Conservation (phyloP, 2,329 filamentous ascomycete species). For the Phoma sp. region DNA sequence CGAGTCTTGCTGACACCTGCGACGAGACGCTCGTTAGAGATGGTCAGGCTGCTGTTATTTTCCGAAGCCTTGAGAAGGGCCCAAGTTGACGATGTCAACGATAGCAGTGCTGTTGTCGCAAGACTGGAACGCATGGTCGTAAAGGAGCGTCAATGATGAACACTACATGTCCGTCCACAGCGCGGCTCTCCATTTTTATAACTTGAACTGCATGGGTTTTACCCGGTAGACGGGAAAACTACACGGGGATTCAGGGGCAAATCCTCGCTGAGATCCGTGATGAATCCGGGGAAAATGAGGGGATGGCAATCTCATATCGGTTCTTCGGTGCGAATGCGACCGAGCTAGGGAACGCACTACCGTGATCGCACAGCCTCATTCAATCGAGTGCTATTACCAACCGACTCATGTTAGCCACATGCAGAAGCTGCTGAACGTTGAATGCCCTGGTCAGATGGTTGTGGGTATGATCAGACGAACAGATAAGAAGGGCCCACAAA, state of each 20-base stretch:
- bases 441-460: background rate
- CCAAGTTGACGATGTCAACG: slow-evolving; percentile 18
- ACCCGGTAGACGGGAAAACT: slow-evolving; percentile 31
- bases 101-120: slow-evolving; percentile 17
- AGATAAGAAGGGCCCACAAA: slow-evolving; percentile 16
- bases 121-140: slow-evolving; percentile 24
- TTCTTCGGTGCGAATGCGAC: slow-evolving; percentile 24
- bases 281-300: slow-evolving; percentile 28
- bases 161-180: background rate
- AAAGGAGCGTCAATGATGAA: background rate
- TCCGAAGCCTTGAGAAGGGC: slow-evolving; percentile 29
- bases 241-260: slow-evolving; percentile 14
- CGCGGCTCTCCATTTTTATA: slow-evolving; percentile 1
- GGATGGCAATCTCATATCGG: slow-evolving; percentile 19
- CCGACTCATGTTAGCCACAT: background rate
- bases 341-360: slow-evolving; percentile 16
- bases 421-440: background rate
- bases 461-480: background rate
- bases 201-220: slow-evolving; percentile 18
- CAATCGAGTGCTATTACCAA: background rate
- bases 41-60: slow-evolving; percentile 39
- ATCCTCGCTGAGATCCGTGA: slow-evolving; percentile 2
- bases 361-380: slow-evolving; percentile 3
- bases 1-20: slow-evolving; percentile 54
- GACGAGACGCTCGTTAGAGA: slow-evolving; percentile 56